These are phyloP conservation scores for Fusarium caatingaense DNA, from an alignment of 2,329 filamentous ascomycete species.

Conservation along the genomic window DNA sequence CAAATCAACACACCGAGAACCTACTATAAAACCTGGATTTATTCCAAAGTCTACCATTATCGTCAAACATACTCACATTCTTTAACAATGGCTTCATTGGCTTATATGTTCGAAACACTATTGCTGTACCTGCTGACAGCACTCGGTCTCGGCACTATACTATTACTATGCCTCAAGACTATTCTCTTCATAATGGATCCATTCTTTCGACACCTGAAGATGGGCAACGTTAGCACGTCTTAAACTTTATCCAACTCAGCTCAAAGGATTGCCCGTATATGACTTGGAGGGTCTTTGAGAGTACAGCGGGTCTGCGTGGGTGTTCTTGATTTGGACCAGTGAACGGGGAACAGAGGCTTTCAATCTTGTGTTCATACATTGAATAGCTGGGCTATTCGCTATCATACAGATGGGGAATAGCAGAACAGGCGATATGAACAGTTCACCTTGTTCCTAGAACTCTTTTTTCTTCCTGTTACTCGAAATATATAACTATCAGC, in stretches of 20 bases:
- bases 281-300: too few relatives aligned
- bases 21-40: too few relatives aligned
- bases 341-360: neutral
- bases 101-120: neutral
- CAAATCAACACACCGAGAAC: too few relatives aligned
- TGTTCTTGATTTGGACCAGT: neutral
- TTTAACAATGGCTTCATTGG: neutral
- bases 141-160: neutral
- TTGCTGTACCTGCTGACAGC: neutral
- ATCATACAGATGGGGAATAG: too few relatives aligned
- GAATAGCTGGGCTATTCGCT: neutral
- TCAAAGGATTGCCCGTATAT: rapidly evolving
- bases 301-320: rapidly evolving
- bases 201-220: neutral
- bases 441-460: neutral
- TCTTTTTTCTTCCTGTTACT: too few relatives aligned
- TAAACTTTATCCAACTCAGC: rapidly evolving
- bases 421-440: neutral
- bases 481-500: neutral
- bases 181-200: neutral
- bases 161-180: neutral
- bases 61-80: rapidly evolving
- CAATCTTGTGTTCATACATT: neutral
- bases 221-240: neutral
- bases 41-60: neutral